Evolutionary conservation across 73 alveolate genomes (phyloP), one percentile per base, ranked within the genome.

Genomic region (Effrenium voratum): DNA sequence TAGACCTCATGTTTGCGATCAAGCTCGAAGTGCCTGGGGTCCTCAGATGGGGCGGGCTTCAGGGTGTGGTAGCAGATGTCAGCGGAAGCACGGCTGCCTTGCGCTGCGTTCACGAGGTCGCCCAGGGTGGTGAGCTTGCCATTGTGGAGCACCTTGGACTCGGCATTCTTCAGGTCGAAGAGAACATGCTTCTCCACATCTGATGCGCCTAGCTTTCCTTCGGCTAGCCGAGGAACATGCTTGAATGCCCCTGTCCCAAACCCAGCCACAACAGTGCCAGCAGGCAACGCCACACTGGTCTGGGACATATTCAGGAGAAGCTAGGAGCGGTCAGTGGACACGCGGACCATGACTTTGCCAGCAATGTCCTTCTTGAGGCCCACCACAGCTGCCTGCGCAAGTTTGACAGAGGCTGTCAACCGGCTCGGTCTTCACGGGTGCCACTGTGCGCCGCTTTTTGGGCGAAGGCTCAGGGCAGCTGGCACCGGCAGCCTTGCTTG

Each of bases 1-100:
- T 77, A 77, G 43, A 77, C 88, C 68, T 77, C 88, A 26, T 77
- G 88, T 5, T 77, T 77, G 60, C 88, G 88, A 2, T 24, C 59
- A 44, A 77, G 22, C 3, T 66, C 43, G 40, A 24, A 66, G 43
- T 66, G 88, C 38, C 32, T 44, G 66, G n/a, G 16, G 43, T 45
- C 88, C 32, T 10, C 32, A 34, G 66, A 60, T 26, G 79, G 43
- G 19, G 36, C 49, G n/a, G 63, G n/a, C 2, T n/a, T 43, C 13
- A 43, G n/a, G 34, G 36, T 45, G 49, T 43, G 66, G 68, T 77
- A 77, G 88, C 66, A 43, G 32, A 77, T 15, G 43, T 30, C 49
- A 5, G 88, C 66, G 4, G 36, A 8, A 41, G 60, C 41, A 60
- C 49, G 13, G 60, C 30, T 45, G 16, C 36, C 1, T 26, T 77